Conservation (phyloP, 192 early-diverging fungal genomes). For the Backusella parvicylindrica region DNA sequence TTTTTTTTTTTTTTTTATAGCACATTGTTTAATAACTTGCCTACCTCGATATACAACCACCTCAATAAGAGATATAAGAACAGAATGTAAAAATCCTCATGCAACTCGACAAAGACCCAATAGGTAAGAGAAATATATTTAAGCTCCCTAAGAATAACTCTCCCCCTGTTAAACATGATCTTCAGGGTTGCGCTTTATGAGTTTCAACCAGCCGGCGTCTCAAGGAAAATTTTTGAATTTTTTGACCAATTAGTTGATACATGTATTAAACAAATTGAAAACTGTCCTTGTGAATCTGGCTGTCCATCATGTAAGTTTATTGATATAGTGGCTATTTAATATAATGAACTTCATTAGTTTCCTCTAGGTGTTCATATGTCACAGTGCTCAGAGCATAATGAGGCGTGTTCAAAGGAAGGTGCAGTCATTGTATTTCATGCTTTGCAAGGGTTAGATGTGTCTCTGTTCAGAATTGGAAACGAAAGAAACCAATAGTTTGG, state of each 20-base stretch:
- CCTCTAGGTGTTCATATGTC: conserved; percentile 32
- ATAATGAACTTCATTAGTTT: not conserved
- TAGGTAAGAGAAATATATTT: too few species aligned
- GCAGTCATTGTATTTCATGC: conserved; percentile 37
- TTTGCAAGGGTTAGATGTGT: not conserved
- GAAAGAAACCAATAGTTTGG: not conserved
- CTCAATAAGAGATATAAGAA: conserved; percentile 33
- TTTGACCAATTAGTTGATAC: conserved; percentile 33
- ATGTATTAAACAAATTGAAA: conserved; percentile 33
- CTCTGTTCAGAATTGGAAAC: not conserved
- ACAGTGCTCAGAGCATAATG: conserved; percentile 43
- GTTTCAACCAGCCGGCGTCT: conserved; percentile 27
- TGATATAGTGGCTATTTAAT: not conserved
- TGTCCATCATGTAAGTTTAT: conserved; percentile 46
- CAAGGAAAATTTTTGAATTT: conserved; percentile 37
- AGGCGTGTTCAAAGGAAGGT: conserved; percentile 43
- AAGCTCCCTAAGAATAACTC: not conserved
- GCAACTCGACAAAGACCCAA: conserved; percentile 42
- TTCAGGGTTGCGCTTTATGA: conserved; percentile 49
- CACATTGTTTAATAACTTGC: conserved; percentile 43
- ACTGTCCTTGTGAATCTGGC: conserved; percentile 44
- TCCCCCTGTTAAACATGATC: not conserved
- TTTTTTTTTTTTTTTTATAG: not conserved
- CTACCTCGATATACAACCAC: conserved; percentile 34
- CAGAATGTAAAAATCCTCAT: conserved; percentile 51